A percentile compares a stretch with the other conserved stretches of the same genome.
These are phyloP conservation scores for Phaeophleospora eucalypticola DNA, from an alignment of 2,329 filamentous ascomycete species.

Conservation along the genomic window DNA sequence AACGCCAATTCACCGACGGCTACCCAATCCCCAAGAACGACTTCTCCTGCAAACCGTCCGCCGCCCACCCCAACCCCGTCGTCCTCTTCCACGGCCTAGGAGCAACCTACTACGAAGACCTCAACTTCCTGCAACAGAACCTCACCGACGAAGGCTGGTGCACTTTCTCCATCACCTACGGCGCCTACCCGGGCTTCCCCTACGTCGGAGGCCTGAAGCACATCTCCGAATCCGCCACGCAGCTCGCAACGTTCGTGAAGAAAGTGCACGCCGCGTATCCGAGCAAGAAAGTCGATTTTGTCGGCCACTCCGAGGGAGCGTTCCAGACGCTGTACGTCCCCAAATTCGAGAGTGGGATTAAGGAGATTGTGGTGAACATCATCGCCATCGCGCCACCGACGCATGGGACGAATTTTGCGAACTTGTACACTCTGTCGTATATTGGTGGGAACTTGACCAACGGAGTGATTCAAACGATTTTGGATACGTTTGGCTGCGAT, in stretches of 20 bases:
- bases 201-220: slow-evolving; percentile 22
- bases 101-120: slow-evolving; percentile 26
- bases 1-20: background rate
- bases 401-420: slow-evolving; percentile 21
- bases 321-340: slow-evolving; percentile 23
- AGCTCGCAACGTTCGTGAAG: slow-evolving; percentile 21
- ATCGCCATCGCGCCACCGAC: slow-evolving; percentile 25
- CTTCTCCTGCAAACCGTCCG: slow-evolving; percentile 18
- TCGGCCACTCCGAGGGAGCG: slow-evolving; percentile 25
- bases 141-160: slow-evolving; percentile 20
- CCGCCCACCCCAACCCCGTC: slow-evolving; percentile 22
- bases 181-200: slow-evolving; percentile 17
- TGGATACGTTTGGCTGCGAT: slow-evolving; percentile 17
- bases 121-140: slow-evolving; percentile 21
- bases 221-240: slow-evolving; percentile 15
- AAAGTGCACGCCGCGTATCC: slow-evolving; percentile 17
- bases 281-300: slow-evolving; percentile 19
- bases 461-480: slow-evolving; percentile 7
- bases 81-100: slow-evolving; percentile 24
- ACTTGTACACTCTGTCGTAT: slow-evolving; percentile 19
- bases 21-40: slow-evolving; percentile 11
- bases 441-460: slow-evolving; percentile 19
- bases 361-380: slow-evolving; percentile 16
- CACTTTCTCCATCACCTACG: slow-evolving; percentile 25
- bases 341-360: slow-evolving; percentile 18